Evolutionary conservation across 2,329 filamentous ascomycete species (phyloP).

Genomic region (Xylariaceae sp.): DNA sequence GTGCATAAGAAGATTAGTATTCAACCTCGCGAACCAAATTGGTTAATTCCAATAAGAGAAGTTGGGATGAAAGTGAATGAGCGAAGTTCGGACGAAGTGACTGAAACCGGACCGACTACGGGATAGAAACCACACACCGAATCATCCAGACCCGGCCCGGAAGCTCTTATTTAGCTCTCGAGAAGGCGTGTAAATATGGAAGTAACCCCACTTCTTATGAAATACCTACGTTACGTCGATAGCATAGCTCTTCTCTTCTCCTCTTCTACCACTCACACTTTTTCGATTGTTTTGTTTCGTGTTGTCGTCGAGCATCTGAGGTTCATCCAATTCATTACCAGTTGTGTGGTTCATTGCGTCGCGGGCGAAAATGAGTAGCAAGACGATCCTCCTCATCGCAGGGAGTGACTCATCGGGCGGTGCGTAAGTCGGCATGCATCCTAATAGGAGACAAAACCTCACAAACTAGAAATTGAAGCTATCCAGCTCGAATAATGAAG

Average conservation of each 20-base stretch:
- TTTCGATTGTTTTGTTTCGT: conserved; percentile 12
- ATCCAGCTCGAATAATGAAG: background rate
- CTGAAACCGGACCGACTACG: too few species aligned
- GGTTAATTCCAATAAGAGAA: too few species aligned
- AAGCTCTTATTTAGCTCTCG: background rate
- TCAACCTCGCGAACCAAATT: too few species aligned
- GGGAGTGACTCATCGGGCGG: conserved; percentile 89
- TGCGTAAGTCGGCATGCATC: conserved; percentile 51
- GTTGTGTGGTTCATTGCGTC: background rate
- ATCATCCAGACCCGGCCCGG: background rate
- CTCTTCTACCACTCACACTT: background rate
- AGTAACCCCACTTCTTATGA: background rate
- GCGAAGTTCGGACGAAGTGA: too few species aligned
- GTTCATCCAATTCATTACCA: background rate
- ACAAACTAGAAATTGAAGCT: background rate
- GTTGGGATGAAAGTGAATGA: too few species aligned
- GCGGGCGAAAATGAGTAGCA: conserved; percentile 33
- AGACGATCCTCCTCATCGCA: conserved; percentile 71
- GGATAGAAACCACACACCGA: background rate
- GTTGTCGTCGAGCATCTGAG: background rate
- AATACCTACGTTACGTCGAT: background rate
- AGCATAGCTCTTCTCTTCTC: too few species aligned
- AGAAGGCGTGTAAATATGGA: background rate
- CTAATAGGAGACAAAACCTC: conserved; percentile 2
- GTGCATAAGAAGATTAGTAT: too few species aligned